Evolutionary conservation across 306 rosid species (phyloP).

Genomic region (Abrus pulchellus): DNA sequence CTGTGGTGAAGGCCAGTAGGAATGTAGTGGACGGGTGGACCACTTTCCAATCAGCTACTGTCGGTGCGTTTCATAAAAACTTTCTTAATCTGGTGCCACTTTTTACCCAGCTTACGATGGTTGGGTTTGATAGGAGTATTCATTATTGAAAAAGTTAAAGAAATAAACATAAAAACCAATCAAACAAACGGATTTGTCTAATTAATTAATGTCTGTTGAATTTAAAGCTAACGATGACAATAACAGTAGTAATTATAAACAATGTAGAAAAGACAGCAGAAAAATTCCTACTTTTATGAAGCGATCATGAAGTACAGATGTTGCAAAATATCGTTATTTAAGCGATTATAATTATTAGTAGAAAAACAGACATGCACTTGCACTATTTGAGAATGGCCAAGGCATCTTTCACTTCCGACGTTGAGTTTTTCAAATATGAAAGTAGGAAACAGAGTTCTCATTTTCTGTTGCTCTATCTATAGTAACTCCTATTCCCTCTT

Average conservation of each 20-base stretch:
- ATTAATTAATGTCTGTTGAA: not conserved
- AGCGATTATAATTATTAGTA: not conserved
- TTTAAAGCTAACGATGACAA: not conserved
- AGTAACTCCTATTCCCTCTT: not conserved
- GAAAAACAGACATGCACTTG: conserved; percentile 37
- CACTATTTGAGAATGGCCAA: not conserved
- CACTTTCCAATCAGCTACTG: conserved; percentile 89
- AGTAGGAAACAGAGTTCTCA: conserved; percentile 1
- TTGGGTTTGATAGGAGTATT: not conserved
- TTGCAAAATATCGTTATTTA: not conserved
- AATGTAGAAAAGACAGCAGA: not conserved
- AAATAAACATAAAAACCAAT: not conserved
- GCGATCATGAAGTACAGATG: not conserved
- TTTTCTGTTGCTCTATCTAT: not conserved
- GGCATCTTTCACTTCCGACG: not conserved
- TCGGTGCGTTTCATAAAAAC: conserved; percentile 60
- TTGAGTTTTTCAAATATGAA: not conserved
- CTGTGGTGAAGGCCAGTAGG: conserved; percentile 78
- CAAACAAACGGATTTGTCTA: not conserved
- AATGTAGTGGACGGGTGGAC: conserved; percentile 90
- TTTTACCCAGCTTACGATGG: not conserved
- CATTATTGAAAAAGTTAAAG: not conserved
- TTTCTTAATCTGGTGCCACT: not conserved
- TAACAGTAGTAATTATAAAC: not conserved
- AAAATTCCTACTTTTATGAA: not conserved